A percentile compares a stretch with the other conserved stretches of the same genome.
phyloP scores from a whole-genome alignment of 176 grass and related monocot species.

The Secale cereale region DNA sequence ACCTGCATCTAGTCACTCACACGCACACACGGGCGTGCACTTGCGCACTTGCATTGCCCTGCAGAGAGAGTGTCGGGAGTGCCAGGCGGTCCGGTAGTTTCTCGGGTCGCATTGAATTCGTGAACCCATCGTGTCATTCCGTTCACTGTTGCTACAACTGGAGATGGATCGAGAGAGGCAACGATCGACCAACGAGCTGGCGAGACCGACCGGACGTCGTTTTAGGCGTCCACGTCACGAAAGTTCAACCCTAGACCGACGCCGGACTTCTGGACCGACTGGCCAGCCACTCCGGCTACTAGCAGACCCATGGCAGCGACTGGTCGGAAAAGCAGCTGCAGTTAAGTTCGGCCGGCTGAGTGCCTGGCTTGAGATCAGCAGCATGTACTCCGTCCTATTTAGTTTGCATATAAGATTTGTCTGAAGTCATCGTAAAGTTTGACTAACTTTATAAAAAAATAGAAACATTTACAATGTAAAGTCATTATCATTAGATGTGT shows the following conservation, averaged over 20 bases:
- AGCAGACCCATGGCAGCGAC: not conserved
- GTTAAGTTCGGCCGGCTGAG: not conserved
- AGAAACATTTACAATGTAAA: no score
- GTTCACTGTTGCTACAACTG: not conserved
- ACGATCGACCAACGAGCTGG: not conserved
- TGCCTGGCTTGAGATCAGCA: not conserved
- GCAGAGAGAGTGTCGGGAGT: not conserved
- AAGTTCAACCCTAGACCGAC: not conserved
- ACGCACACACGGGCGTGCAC: not conserved
- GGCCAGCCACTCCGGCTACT: not conserved
- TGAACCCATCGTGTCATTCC: not conserved
- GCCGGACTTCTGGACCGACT: not conserved
- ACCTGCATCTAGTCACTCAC: not conserved
- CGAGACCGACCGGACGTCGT: not conserved
- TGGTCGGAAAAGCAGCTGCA: not conserved
- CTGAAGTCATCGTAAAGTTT: no score
- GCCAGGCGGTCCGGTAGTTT: not conserved
- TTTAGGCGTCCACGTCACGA: not conserved
- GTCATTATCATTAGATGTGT: no score
- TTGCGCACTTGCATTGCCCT: not conserved
- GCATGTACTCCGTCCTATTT: no score
- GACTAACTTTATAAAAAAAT: no score
- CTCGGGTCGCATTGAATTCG: not conserved
- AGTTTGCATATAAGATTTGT: no score
- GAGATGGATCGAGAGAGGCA: not conserved